These are phyloP conservation scores for Sporothrix variecibatus DNA, from an alignment of 2,329 filamentous ascomycete genomes.

Conservation along the genomic window DNA sequence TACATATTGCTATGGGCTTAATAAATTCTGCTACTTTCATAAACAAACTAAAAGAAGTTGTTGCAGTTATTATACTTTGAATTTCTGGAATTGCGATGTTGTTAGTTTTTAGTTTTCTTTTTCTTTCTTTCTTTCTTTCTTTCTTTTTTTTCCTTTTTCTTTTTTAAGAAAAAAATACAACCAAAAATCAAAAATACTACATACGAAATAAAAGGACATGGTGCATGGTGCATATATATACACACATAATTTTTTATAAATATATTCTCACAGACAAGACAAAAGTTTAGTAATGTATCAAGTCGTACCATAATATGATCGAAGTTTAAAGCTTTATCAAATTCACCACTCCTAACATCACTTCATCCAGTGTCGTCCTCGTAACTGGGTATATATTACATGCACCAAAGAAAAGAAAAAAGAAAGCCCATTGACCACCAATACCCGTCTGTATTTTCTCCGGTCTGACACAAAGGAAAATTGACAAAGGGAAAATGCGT, in stretches of 20 bases:
- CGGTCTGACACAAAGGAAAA: neutral
- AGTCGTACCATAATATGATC: neutral
- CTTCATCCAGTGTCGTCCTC: neutral
- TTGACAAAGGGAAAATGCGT: neutral
- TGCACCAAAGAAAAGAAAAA: neutral
- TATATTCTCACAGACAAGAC: neutral
- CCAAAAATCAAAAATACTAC: neutral
- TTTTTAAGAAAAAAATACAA: neutral
- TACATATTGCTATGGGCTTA: neutral
- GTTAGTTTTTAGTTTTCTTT: neutral
- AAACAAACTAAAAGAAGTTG: neutral
- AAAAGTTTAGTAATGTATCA: too few relatives aligned
- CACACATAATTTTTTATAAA: too few relatives aligned
- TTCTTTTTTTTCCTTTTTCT: neutral
- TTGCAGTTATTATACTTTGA: too few relatives aligned
- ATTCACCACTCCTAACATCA: neutral
- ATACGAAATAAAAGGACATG: neutral
- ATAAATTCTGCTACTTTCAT: neutral
- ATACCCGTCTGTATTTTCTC: neutral
- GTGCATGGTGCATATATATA: too few relatives aligned
- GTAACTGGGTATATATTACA: slow-evolving; percentile 21
- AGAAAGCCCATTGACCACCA: neutral
- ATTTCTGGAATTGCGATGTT: too few relatives aligned
- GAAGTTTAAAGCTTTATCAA: neutral
- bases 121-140: too few relatives aligned